These are phyloP conservation scores for Yamadazyma siamensis DNA, from an alignment of 1,139 yeast species.

Conservation along the genomic window DNA sequence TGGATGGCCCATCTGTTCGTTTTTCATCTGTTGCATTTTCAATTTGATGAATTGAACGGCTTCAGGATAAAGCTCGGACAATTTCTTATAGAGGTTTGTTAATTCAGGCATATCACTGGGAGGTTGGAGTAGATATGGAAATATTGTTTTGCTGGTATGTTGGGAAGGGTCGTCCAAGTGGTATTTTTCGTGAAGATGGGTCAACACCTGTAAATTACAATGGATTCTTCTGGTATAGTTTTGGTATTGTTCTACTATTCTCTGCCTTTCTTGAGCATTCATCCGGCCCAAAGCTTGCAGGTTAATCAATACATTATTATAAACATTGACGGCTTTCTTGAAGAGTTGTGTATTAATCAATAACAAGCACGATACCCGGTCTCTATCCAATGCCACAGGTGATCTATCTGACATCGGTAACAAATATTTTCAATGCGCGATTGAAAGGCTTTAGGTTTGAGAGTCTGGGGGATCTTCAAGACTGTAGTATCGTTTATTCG, in stretches of 20 bases:
- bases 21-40: constrained; percentile 44
- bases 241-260: constrained; percentile 45
- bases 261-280: constrained; percentile 34
- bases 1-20: constrained; percentile 8
- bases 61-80: constrained; percentile 55
- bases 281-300: constrained; percentile 34
- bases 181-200: constrained; percentile 51
- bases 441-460: no score
- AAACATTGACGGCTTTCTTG: constrained; percentile 43
- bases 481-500: neutral
- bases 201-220: constrained; percentile 51
- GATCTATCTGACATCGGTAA: constrained; percentile 7
- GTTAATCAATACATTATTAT: constrained; percentile 33
- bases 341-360: constrained; percentile 52
- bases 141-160: constrained; percentile 33
- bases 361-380: constrained; percentile 49
- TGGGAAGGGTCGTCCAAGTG: constrained; percentile 30
- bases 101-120: constrained; percentile 58
- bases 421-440: no score
- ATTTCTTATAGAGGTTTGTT: constrained; percentile 40
- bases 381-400: constrained; percentile 30
- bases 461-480: no score
- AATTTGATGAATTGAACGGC: constrained; percentile 48
- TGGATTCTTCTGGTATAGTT: constrained; percentile 52
- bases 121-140: constrained; percentile 52